Percentiles rank a stretch among this genome's conserved stretches.
Evolutionary conservation across 2,329 filamentous ascomycete genomes (phyloP).

Genomic region (Colletotrichum abscissum): DNA sequence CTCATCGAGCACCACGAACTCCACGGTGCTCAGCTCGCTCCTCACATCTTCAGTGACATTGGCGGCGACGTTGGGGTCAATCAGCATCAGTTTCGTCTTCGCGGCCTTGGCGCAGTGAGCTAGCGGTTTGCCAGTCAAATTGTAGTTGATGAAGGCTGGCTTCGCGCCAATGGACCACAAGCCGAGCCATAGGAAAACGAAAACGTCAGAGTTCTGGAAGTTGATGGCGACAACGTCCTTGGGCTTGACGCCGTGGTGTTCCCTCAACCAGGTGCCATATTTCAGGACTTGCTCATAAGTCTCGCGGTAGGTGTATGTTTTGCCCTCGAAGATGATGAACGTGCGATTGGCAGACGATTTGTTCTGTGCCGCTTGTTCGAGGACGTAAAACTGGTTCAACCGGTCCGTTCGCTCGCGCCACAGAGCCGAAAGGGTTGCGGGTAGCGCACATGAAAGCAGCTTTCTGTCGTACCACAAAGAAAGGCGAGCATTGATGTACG

Average conservation of each 20-base stretch:
- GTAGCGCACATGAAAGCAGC: constrained; percentile 66
- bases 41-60: constrained; percentile 69
- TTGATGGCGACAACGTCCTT: constrained; percentile 84
- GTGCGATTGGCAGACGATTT: constrained; percentile 61
- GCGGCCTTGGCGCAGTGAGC: constrained; percentile 79
- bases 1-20: constrained; percentile 71
- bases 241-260: constrained; percentile 70
- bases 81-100: constrained; percentile 73
- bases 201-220: constrained; percentile 84
- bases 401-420: constrained; percentile 67
- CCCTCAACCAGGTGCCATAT: constrained; percentile 81
- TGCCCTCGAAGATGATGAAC: constrained; percentile 77
- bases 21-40: constrained; percentile 59
- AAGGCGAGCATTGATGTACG: constrained; percentile 81
- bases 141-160: constrained; percentile 91
- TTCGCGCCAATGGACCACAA: constrained; percentile 86
- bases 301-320: constrained; percentile 79
- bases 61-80: constrained; percentile 71
- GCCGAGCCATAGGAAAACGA: constrained; percentile 80
- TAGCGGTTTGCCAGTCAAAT: constrained; percentile 77
- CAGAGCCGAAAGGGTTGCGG: constrained; percentile 54
- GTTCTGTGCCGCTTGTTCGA: constrained; percentile 74
- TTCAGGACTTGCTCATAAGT: constrained; percentile 77
- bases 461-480: constrained; percentile 73
- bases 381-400: constrained; percentile 78